These are phyloP conservation scores for Nannizziopsis arthrosporioides DNA, from an alignment of 2,329 filamentous ascomycete species.

Conservation along the genomic window DNA sequence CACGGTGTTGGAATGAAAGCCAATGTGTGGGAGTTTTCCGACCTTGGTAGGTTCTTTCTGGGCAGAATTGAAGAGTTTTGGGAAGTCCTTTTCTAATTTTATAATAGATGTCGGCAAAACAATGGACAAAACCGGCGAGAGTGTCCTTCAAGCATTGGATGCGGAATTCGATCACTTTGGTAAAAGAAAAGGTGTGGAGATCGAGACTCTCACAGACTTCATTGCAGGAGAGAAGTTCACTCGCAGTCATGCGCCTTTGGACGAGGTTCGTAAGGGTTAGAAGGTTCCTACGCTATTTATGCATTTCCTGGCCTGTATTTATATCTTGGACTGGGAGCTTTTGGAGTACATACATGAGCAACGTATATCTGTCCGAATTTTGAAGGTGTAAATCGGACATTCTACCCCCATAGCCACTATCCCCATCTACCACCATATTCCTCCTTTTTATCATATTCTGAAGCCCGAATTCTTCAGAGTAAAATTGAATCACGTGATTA, in stretches of 20 bases:
- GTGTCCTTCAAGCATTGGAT: slow-evolving; percentile 32
- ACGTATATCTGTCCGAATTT: slow-evolving; percentile 2
- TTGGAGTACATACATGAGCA: slow-evolving; percentile 2
- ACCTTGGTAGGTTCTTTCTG: slow-evolving; percentile 45
- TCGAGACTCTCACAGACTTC: slow-evolving; percentile 24
- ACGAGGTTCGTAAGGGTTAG: slow-evolving; percentile 21
- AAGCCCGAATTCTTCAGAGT: no score
- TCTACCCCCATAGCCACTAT: no score
- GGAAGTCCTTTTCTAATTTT: slow-evolving; percentile 14
- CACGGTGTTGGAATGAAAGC: slow-evolving; percentile 99
- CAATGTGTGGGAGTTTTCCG: slow-evolving; percentile 82
- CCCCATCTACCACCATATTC: no score
- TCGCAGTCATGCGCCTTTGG: slow-evolving; percentile 27
- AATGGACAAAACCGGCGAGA: slow-evolving; percentile 29
- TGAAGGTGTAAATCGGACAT: background rate
- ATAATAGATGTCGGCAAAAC: slow-evolving; percentile 29
- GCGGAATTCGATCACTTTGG: slow-evolving; percentile 34
- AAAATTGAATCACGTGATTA: slow-evolving; percentile 7
- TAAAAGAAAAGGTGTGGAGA: slow-evolving; percentile 24
- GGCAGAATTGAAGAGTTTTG: background rate
- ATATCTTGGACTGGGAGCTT: slow-evolving; percentile 3
- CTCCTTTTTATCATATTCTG: no score
- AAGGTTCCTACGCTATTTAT: background rate
- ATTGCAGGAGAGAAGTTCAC: slow-evolving; percentile 30
- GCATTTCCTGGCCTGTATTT: background rate